These are phyloP conservation scores for Amesomyces nigricolor DNA, from an alignment of 2,329 filamentous ascomycete species.

Conservation along the genomic window DNA sequence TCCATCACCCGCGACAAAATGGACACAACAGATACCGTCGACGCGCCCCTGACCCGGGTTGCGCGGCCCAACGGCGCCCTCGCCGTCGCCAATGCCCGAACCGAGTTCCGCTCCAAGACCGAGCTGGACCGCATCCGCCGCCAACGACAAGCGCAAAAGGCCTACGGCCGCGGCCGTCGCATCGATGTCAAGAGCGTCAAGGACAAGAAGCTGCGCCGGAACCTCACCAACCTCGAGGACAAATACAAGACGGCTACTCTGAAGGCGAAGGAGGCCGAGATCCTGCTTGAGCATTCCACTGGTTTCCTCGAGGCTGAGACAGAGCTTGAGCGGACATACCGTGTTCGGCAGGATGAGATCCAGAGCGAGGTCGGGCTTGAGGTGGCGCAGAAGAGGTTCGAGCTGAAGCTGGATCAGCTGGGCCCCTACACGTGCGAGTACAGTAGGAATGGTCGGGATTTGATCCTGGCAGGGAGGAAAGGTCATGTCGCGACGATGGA, in stretches of 20 bases:
- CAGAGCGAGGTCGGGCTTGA: slow-evolving; percentile 67
- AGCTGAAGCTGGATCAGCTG: slow-evolving; percentile 73
- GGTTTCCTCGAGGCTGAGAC: slow-evolving; percentile 86
- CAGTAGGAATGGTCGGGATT: slow-evolving; percentile 77
- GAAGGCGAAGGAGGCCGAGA: slow-evolving; percentile 90
- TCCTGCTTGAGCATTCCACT: slow-evolving; percentile 77
- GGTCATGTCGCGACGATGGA: slow-evolving; percentile 96
- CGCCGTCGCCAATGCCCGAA: slow-evolving; percentile 43
- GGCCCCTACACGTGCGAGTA: slow-evolving; percentile 90
- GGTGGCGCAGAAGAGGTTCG: slow-evolving; percentile 88
- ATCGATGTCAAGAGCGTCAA: slow-evolving; percentile 68
- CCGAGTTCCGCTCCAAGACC: slow-evolving; percentile 46
- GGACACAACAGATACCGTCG: slow-evolving; percentile 27
- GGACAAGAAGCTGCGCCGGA: slow-evolving; percentile 85
- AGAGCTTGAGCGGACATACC: slow-evolving; percentile 87
- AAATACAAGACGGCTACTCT: slow-evolving; percentile 78
- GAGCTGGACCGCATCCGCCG: slow-evolving; percentile 49
- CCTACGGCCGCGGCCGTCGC: slow-evolving; percentile 77
- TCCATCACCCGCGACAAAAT: slow-evolving; percentile 16
- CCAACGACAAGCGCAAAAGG: slow-evolving; percentile 59
- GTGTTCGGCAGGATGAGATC: slow-evolving; percentile 85
- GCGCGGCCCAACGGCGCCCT: slow-evolving; percentile 49
- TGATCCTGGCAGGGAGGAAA: slow-evolving; percentile 82
- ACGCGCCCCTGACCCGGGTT: slow-evolving; percentile 31
- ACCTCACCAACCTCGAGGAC: slow-evolving; percentile 69